Percentiles rank a stretch among this genome's conserved stretches.
Evolutionary conservation across 805 yeast species (phyloP).

Genomic region (Ogataea pini): DNA sequence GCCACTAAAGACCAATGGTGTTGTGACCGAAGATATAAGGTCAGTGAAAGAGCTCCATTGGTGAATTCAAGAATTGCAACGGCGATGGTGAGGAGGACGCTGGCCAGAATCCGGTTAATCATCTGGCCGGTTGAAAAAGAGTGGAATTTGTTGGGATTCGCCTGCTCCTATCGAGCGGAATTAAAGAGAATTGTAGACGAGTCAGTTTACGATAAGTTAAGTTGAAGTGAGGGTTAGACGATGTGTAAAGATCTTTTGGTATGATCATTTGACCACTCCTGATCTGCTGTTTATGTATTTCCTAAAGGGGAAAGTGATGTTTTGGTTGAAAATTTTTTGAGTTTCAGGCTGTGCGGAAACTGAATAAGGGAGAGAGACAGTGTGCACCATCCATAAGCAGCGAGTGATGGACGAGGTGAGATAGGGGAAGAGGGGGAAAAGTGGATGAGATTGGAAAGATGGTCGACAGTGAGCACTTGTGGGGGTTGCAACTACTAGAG

Average conservation of each 20-base stretch:
- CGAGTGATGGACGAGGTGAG: too few relatives aligned
- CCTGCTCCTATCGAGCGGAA: slow-evolving; percentile 1
- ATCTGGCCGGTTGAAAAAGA: slow-evolving; percentile 3
- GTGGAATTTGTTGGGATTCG: slow-evolving; percentile 1
- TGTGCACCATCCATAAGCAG: not conserved
- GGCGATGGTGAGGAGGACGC: not conserved
- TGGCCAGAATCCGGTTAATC: not conserved
- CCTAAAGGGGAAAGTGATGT: slow-evolving; percentile 4
- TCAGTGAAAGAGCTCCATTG: slow-evolving; percentile 9
- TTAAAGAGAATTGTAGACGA: not conserved
- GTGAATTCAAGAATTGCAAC: not conserved
- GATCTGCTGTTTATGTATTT: slow-evolving; percentile 5
- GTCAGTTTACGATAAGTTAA: not conserved
- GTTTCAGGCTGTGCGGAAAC: too few relatives aligned
- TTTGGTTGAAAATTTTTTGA: slow-evolving; percentile 1
- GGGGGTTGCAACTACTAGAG: too few relatives aligned
- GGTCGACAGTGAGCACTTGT: too few relatives aligned
- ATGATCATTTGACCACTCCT: not conserved
- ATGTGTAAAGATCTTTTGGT: not conserved
- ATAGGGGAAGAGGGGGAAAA: too few relatives aligned
- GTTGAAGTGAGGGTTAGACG: not conserved
- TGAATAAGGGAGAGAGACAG: too few relatives aligned
- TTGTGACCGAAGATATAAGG: slow-evolving; percentile 2
- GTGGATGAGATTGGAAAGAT: too few relatives aligned
- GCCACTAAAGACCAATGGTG: not conserved